Evolutionary conservation across 805 yeast species (phyloP).

Genomic region (Ogataea parapolymorpha): DNA sequence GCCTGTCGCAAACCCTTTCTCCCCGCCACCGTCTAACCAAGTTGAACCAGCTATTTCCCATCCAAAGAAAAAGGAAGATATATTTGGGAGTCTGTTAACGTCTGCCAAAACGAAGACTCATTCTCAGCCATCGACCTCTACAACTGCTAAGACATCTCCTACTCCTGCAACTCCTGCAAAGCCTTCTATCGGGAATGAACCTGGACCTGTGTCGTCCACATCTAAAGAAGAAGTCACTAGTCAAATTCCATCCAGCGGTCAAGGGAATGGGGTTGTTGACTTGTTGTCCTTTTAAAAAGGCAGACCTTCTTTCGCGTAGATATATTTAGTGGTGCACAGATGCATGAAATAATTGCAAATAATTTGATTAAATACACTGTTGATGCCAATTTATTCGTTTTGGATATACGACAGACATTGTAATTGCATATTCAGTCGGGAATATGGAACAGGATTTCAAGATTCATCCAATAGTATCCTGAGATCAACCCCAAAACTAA

Average conservation of each 20-base stretch:
- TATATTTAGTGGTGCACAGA: neutral
- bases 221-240: conserved; percentile 3
- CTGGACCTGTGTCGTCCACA: conserved; percentile 13
- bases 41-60: conserved; percentile 35
- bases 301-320: neutral
- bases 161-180: neutral
- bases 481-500: neutral
- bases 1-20: neutral
- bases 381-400: conserved; percentile 74
- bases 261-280: conserved; percentile 42
- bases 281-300: conserved; percentile 42
- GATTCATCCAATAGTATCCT: neutral
- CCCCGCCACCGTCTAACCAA: too few species aligned
- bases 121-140: conserved; percentile 9
- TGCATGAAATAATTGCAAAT: neutral
- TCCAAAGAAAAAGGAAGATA: conserved; percentile 49
- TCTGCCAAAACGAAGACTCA: conserved; percentile 54
- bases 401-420: conserved; percentile 93
- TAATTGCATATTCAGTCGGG: conserved; percentile 78
- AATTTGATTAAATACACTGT: neutral
- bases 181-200: conserved; percentile 10
- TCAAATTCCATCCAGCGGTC: neutral
- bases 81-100: conserved; percentile 67
- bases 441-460: conserved; percentile 40
- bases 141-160: conserved; percentile 12